Evolutionary conservation across 2,329 filamentous ascomycete species (phyloP), one percentile per base, ranked within the genome.

Genomic region (Cladosporium colombiae): DNA sequence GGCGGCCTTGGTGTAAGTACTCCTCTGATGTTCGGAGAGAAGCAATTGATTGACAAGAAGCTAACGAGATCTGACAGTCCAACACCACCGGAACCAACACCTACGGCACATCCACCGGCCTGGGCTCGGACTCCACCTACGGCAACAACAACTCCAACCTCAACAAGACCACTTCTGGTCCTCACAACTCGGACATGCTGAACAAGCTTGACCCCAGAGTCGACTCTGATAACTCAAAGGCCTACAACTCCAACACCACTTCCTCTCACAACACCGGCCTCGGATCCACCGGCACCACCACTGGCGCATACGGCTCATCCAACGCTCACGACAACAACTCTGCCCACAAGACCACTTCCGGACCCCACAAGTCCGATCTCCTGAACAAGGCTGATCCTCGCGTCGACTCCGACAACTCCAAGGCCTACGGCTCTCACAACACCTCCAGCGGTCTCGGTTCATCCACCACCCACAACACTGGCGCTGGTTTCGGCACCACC

Each of bases 201-300:
- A 69, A 70, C 66, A 65, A 60, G n/a, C 49, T 58, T 5, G 68
- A 69, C 18, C 68, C 66, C 57, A 62, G 60, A 14, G 66, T 68
- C 16, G 68, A 68, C 29, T 44, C 50, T 27, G 27, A 62, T 31
- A 33, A 40, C 16, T 35, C 27, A 7, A 53, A 56, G 58, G 27
- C 31, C 23, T 23, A 56, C 14, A 23, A 35, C 25, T 64, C 61
- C 10, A 56, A 46, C 40, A 53, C 3, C n/a, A 52, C 21, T 52
- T 23, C 49, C 25, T 52, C 37, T 44, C 37, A 44, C 71, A 67
- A 59, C 16, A 70, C 70, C n/a, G 33, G 29, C 11, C 53, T 57
- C 8, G 53, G 53, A 25, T 57, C 53, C 5, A 35, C 31, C n/a
- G 21, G 27, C 53, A 57, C 29, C n/a, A 29, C 53, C 29, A 35